Percentiles rank a stretch among this genome's conserved stretches.
Conservation (phyloP, 2,329 filamentous ascomycete genomes). For the Scedosporium dehoogii region DNA sequence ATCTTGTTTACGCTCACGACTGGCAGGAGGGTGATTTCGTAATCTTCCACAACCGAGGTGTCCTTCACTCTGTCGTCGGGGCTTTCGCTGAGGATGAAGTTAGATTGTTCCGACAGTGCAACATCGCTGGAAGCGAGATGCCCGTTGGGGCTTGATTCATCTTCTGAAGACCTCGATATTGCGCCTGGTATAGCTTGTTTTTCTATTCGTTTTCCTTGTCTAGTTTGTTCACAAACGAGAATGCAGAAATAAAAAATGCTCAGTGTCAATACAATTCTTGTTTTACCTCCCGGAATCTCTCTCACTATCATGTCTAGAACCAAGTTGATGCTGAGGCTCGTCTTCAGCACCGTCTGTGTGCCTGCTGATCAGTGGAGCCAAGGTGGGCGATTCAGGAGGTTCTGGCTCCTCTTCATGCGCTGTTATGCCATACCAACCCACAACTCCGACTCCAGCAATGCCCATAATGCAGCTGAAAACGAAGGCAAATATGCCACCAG, state of each 20-base stretch:
- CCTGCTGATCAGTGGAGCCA: neutral
- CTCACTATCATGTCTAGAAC: neutral
- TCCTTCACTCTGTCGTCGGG: constrained; percentile 66
- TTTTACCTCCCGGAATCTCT: neutral
- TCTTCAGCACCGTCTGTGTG: neutral
- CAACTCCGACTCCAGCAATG: constrained; percentile 48
- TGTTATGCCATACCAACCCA: neutral
- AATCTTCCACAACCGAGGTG: constrained; percentile 68
- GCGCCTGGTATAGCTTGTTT: neutral
- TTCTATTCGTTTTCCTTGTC: neutral
- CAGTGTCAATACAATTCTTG: too few species aligned
- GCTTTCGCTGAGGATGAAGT: constrained; percentile 66
- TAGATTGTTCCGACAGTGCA: constrained; percentile 67
- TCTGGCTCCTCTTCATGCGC: neutral
- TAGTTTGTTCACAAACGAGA: too few species aligned
- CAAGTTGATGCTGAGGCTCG: neutral
- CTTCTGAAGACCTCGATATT: neutral
- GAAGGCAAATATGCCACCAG: constrained; percentile 62
- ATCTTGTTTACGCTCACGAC: constrained; percentile 61
- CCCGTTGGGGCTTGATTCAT: constrained; percentile 30
- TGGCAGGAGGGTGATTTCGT: constrained; percentile 71
- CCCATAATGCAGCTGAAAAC: constrained; percentile 63
- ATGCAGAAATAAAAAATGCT: too few species aligned
- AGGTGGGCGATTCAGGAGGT: neutral
- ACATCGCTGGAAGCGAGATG: constrained; percentile 56